phyloP scores from a whole-genome alignment of 169 alveolate species.

The Cryptosporidium viatorum region DNA sequence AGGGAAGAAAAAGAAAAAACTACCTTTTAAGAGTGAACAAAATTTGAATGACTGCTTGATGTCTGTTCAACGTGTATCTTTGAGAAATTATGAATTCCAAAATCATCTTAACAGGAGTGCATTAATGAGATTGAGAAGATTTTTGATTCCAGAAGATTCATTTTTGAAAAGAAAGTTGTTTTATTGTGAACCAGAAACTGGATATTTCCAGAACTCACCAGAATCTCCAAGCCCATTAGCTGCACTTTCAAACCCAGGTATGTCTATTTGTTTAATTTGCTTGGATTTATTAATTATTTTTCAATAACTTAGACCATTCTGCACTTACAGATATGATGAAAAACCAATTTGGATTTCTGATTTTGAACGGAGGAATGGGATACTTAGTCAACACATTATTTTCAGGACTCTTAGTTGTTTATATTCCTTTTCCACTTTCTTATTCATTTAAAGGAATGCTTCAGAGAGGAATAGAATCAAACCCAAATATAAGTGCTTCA shows the following conservation, averaged over 20 bases:
- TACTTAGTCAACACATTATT: slow-evolving; percentile 81
- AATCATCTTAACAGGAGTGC: slow-evolving; percentile 38
- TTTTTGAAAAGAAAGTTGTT: slow-evolving; percentile 31
- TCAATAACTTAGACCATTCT: slow-evolving; percentile 45
- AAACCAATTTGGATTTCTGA: slow-evolving; percentile 82
- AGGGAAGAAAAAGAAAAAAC: neutral
- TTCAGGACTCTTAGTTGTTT: slow-evolving; percentile 86
- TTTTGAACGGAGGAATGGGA: slow-evolving; percentile 85
- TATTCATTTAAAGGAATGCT: slow-evolving; percentile 84
- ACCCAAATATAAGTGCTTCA: slow-evolving; percentile 38
- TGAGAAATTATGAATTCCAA: slow-evolving; percentile 51
- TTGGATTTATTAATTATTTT: neutral
- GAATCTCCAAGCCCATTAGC: slow-evolving; percentile 63
- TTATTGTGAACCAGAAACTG: slow-evolving; percentile 4
- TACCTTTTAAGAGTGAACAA: slow-evolving; percentile 5
- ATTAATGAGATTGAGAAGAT: slow-evolving; percentile 28
- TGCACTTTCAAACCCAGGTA: slow-evolving; percentile 71
- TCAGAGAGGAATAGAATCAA: slow-evolving; percentile 82
- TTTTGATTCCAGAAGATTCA: slow-evolving; percentile 51
- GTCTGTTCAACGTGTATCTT: slow-evolving; percentile 26
- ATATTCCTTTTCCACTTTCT: slow-evolving; percentile 84
- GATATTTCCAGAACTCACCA: slow-evolving; percentile 55
- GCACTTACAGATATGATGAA: slow-evolving; percentile 82
- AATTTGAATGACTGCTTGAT: slow-evolving; percentile 37
- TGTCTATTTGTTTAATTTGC: neutral